Conservation (phyloP, 2,329 filamentous ascomycete species). For the Sporothrix curviconia region DNA sequence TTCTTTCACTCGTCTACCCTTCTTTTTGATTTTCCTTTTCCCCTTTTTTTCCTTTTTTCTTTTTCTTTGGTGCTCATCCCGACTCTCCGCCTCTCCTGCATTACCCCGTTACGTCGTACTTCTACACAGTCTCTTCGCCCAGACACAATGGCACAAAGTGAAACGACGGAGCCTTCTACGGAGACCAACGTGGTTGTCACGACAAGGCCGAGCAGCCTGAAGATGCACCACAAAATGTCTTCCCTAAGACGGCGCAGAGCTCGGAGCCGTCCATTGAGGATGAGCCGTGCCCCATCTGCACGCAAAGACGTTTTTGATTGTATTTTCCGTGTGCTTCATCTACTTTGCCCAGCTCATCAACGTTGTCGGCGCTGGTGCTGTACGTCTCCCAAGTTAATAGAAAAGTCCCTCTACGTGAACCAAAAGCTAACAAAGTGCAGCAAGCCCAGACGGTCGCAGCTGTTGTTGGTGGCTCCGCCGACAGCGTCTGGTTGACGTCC, state of each 20-base stretch:
- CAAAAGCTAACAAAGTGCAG: neutral
- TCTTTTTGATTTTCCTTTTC: neutral
- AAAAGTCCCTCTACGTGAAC: too few relatives aligned
- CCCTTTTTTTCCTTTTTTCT: neutral
- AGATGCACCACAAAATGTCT: neutral
- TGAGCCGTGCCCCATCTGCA: neutral
- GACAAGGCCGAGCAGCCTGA: neutral
- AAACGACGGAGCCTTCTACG: neutral
- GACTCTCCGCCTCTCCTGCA: neutral
- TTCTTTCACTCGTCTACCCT: too few relatives aligned
- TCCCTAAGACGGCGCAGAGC: neutral
- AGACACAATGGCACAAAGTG: neutral
- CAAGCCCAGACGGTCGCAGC: neutral
- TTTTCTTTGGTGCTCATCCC: neutral
- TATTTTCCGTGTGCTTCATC: slow-evolving; percentile 2
- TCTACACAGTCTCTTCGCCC: neutral
- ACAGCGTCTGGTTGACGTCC: slow-evolving; percentile 30
- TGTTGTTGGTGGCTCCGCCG: neutral
- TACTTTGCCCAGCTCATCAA: slow-evolving; percentile 5
- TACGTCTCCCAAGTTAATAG: too few relatives aligned
- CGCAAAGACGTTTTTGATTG: slow-evolving; percentile 1
- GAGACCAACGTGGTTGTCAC: neutral
- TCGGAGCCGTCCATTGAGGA: neutral
- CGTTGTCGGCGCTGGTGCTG: neutral
- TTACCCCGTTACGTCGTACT: too few relatives aligned